Percentiles rank a stretch among this genome's conserved stretches.
phyloP scores from a whole-genome alignment of 1,284 basidiomycete genomes.

The Pterula multifida region DNA sequence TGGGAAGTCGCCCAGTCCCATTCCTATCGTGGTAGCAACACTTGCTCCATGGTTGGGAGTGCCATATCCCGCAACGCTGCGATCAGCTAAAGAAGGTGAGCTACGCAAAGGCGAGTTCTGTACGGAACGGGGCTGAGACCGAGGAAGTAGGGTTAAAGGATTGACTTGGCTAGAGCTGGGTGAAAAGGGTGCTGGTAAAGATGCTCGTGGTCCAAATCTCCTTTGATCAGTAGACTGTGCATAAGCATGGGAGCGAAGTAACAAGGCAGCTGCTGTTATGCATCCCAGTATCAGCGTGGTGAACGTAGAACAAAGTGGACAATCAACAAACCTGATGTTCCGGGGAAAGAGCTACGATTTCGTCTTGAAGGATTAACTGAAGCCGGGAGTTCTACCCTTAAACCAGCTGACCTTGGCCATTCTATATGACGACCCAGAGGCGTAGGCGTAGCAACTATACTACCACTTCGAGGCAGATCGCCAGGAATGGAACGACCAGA shows the following conservation, averaged over 20 bases:
- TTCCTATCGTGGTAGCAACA: background rate
- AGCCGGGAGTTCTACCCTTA: background rate
- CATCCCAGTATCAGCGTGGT: too few relatives aligned
- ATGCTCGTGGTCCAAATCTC: background rate
- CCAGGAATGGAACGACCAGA: too few relatives aligned
- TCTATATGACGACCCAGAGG: background rate
- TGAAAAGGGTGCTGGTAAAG: background rate
- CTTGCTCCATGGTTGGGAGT: background rate
- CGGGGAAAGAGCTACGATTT: background rate
- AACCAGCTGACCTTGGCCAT: background rate
- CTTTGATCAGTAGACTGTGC: too few relatives aligned
- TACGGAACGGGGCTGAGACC: background rate
- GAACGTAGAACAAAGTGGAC: background rate
- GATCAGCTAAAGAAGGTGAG: background rate
- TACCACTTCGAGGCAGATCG: background rate
- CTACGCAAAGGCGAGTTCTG: background rate
- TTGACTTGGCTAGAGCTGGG: background rate
- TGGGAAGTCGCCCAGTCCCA: background rate
- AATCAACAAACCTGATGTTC: background rate
- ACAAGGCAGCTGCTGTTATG: too few relatives aligned
- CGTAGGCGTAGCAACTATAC: background rate
- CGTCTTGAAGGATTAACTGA: background rate
- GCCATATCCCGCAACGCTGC: background rate
- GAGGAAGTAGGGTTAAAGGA: background rate
- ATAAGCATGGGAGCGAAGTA: too few relatives aligned